Evolutionary conservation across 2,329 filamentous ascomycete species (phyloP), one percentile per base, ranked within the genome.

Genomic region (Alternaria atra): DNA sequence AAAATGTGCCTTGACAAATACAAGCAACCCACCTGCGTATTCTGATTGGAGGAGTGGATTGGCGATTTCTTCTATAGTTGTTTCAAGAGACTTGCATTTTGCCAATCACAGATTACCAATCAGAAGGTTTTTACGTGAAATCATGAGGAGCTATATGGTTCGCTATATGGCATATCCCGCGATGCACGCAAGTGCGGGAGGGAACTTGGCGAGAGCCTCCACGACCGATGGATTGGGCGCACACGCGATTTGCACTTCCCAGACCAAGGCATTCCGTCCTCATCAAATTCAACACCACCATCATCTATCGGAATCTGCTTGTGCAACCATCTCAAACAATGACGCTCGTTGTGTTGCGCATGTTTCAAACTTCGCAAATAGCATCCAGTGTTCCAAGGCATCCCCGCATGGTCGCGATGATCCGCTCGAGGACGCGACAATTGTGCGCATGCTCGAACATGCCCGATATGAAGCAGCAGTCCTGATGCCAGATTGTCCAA

Each of bases 371-470:
- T 25, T 51, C 23, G 10, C 47, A 40, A 44, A 51, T 23, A 56
- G 39, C 39, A 12, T 13, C 42, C 35, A 30, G 46, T 44, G 44
- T 51, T n/a, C 35, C 44, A 50, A 55, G 53, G 53, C 17, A 55
- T 50, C 43, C 53, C 53, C 43, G 32, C 53, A 23, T 5, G n/a
- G 34, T 55, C 25, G 30, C 34, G 32, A 39, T 40, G 37, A 23
- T 50, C 23, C 17, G 52, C 52, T 44, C 39, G 13, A 39, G 47
- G 52, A 48, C 48, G 57, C 57, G 57, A 55, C 52, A 37, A 32
- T 29, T 55, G 43, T 40, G 53, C 53, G 47, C 58, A 60, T 60
- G 54, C 58, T 60, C 58, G 25, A 52, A 57, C 58, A 57, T 23
- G 40, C 20, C 53, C 56, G 52, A 60, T 56, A 60, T 55, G 55